These are phyloP conservation scores for Dunaliella sp. DNA, from an alignment of 139 green algal species.

Conservation along the genomic window DNA sequence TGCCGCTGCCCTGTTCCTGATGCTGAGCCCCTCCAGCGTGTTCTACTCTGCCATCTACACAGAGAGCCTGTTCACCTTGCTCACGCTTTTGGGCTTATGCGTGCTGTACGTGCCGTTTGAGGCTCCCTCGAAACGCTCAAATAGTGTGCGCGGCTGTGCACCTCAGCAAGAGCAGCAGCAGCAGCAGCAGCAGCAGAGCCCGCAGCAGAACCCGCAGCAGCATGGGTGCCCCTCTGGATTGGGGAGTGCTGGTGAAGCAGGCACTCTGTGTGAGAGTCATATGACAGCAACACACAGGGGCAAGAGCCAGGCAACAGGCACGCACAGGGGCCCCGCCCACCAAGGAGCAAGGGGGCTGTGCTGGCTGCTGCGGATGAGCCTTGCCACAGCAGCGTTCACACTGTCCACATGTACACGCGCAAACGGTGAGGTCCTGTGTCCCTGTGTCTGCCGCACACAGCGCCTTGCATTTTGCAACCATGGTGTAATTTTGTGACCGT, in stretches of 20 bases:
- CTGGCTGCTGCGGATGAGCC: neutral
- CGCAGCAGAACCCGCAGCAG: no score
- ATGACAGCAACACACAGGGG: no score
- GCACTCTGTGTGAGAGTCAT: neutral
- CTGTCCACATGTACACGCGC: conserved; percentile 5
- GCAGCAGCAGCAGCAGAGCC: conserved; percentile 2
- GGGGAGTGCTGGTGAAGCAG: no score
- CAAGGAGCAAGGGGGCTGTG: neutral
- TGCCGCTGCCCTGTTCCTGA: conserved; percentile 67
- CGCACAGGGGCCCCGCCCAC: no score
- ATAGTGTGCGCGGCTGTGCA: neutral
- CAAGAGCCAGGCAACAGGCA: no score
- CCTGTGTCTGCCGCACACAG: no score
- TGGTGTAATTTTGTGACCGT: no score
- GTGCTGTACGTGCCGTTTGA: conserved; percentile 40
- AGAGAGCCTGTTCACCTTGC: conserved; percentile 71
- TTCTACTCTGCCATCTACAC: conserved; percentile 86
- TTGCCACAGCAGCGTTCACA: neutral
- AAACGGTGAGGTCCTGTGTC: no score
- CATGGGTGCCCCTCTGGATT: neutral
- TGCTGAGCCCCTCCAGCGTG: conserved; percentile 73
- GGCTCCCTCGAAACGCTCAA: neutral
- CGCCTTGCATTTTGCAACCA: no score
- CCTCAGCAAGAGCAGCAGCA: neutral
- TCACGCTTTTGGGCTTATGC: conserved; percentile 62